Percentiles rank a stretch among this genome's conserved stretches.
Evolutionary conservation across 2,329 filamentous ascomycete genomes (phyloP).

Genomic region (Verticillium longisporum): DNA sequence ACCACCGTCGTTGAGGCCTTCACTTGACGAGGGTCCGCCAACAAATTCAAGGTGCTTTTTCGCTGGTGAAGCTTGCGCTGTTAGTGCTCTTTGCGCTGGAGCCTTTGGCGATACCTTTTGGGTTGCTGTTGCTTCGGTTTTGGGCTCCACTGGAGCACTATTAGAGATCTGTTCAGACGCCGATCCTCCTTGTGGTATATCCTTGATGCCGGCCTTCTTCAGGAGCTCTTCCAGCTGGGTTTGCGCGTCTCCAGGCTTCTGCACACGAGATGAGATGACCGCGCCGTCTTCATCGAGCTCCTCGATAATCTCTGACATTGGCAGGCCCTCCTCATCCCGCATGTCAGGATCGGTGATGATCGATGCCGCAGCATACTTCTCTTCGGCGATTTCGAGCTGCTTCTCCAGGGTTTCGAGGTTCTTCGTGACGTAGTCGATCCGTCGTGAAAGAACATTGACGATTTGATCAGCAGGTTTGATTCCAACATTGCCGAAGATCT

Average conservation of each 20-base stretch:
- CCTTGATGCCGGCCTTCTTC: conserved; percentile 66
- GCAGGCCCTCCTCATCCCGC: conserved; percentile 61
- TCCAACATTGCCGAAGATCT: conserved; percentile 36
- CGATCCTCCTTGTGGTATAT: conserved; percentile 24
- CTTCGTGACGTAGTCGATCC: conserved; percentile 83
- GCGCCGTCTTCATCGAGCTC: conserved; percentile 88
- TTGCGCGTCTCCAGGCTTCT: conserved; percentile 60
- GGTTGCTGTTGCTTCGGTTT: background rate
- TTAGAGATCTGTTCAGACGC: conserved; percentile 5
- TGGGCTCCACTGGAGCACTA: conserved; percentile 8
- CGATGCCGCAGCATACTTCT: conserved; percentile 59
- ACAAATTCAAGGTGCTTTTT: conserved; percentile 19
- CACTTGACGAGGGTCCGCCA: background rate
- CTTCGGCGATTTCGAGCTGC: conserved; percentile 62
- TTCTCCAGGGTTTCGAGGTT: conserved; percentile 72
- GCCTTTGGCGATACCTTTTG: background rate
- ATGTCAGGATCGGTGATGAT: conserved; percentile 53
- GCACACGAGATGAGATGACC: conserved; percentile 61
- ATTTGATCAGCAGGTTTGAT: conserved; percentile 56
- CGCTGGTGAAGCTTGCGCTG: background rate
- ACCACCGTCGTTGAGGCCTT: background rate
- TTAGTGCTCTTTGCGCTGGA: background rate
- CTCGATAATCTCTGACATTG: conserved; percentile 86
- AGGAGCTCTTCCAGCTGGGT: conserved; percentile 65
- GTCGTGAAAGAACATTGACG: conserved; percentile 59